Evolutionary conservation across 257 asterid genomes (phyloP).

Genomic region (Nicotiana tomentosiformis): DNA sequence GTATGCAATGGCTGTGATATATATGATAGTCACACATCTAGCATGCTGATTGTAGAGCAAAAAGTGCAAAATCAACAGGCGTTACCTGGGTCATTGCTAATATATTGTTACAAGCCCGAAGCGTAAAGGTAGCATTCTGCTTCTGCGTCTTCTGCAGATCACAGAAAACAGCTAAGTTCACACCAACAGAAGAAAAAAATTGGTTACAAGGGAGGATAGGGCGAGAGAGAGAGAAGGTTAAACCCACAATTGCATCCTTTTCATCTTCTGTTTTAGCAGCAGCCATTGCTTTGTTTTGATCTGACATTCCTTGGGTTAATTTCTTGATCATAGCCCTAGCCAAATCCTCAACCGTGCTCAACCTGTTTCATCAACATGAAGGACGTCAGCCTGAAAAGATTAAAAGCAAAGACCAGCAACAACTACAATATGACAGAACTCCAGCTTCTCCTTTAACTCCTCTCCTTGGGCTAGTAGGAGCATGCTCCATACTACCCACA

Average conservation of each 20-base stretch:
- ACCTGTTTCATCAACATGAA: slow-evolving; percentile 44
- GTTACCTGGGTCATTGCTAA: slow-evolving; percentile 74
- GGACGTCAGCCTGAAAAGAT: slow-evolving; percentile 17
- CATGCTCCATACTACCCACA: background rate
- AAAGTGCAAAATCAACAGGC: background rate
- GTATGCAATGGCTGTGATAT: slow-evolving; percentile 67
- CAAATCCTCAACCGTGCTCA: slow-evolving; percentile 72
- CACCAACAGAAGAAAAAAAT: background rate
- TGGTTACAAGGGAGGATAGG: background rate
- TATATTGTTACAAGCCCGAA: slow-evolving; percentile 79
- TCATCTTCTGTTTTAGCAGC: slow-evolving; percentile 90
- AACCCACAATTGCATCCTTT: slow-evolving; percentile 67
- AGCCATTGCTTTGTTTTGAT: slow-evolving; percentile 75
- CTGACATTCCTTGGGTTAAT: slow-evolving; percentile 90
- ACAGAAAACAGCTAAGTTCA: background rate
- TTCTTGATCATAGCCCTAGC: slow-evolving; percentile 82
- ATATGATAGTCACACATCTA: background rate
- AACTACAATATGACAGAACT: background rate
- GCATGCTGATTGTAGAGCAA: background rate
- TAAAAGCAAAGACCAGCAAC: background rate
- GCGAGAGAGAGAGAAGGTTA: slow-evolving; percentile 5
- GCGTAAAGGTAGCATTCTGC: slow-evolving; percentile 77
- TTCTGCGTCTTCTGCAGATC: slow-evolving; percentile 73
- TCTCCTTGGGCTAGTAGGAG: background rate
- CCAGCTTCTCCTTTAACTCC: background rate